Evolutionary conservation across 805 yeast species (phyloP).

Genomic region (Candida railenensis): DNA sequence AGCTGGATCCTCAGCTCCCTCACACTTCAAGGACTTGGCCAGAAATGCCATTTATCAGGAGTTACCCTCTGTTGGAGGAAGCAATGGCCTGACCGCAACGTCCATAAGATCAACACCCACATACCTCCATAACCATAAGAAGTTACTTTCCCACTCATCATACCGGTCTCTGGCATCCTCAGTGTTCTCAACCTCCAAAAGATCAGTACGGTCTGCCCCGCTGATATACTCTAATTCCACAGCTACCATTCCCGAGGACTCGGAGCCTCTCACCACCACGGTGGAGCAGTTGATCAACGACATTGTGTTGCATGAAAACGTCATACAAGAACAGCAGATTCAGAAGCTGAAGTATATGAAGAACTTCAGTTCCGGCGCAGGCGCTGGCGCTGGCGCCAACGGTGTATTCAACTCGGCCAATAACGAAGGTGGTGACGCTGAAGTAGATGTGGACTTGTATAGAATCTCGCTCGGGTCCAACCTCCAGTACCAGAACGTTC

Average conservation of each 20-base stretch:
- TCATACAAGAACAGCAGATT: conserved; percentile 17
- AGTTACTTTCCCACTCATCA: conserved; percentile 3
- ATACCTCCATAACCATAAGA: conserved; percentile 20
- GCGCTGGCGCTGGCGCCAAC: neutral
- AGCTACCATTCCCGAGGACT: conserved; percentile 46
- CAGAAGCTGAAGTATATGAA: neutral
- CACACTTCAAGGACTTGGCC: conserved; percentile 41
- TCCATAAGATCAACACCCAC: conserved; percentile 43
- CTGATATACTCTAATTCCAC: conserved; percentile 40
- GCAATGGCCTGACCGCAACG: conserved; percentile 20
- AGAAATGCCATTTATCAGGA: conserved; percentile 45
- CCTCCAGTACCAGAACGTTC: conserved; percentile 35
- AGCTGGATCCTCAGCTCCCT: conserved; percentile 27
- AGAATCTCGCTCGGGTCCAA: conserved; percentile 42
- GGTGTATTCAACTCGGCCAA: neutral
- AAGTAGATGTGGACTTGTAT: conserved; percentile 22
- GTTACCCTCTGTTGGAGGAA: conserved; percentile 28
- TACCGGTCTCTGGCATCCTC: conserved; percentile 36
- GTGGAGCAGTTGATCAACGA: conserved; percentile 45
- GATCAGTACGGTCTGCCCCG: conserved; percentile 44
- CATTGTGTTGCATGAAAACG: conserved; percentile 36
- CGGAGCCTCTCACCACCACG: conserved; percentile 40
- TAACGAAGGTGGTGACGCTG: neutral
- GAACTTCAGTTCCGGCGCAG: neutral
- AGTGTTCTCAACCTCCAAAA: conserved; percentile 33